A percentile compares a stretch with the other conserved stretches of the same genome.
These are phyloP conservation scores for Rhizopogon vinicolor DNA, from an alignment of 768 basidiomycete genomes.

Conservation along the genomic window DNA sequence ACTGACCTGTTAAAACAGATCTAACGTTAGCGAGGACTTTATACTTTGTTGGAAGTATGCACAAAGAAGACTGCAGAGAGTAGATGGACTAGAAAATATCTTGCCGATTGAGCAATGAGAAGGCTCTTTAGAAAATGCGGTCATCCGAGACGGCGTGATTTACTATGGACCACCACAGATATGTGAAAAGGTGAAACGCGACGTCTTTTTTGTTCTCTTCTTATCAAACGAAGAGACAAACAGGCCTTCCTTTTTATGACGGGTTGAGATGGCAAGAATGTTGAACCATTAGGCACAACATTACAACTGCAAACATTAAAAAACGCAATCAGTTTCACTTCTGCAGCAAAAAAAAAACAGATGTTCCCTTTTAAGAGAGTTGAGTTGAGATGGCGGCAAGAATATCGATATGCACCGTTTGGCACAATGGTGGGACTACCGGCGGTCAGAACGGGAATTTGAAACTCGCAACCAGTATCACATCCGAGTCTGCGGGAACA, in stretches of 20 bases:
- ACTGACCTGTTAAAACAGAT: background rate
- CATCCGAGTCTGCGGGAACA: background rate
- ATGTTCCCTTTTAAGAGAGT: background rate
- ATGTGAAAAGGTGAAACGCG: background rate
- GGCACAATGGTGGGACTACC: background rate
- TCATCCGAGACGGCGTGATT: no score
- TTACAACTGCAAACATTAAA: background rate
- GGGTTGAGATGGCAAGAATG: background rate
- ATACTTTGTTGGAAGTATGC: background rate
- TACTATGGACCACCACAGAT: no score
- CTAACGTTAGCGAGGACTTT: background rate
- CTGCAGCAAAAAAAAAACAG: background rate
- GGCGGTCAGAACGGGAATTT: background rate
- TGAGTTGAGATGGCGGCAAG: background rate
- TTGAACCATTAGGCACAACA: background rate
- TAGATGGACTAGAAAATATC: no score
- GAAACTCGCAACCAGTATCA: background rate
- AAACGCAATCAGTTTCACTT: background rate
- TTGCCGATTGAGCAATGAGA: no score
- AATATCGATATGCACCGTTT: background rate
- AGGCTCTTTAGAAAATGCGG: background rate
- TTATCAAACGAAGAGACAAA: background rate
- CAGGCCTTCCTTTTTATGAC: background rate
- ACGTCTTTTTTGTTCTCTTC: background rate
- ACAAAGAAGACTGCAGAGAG: background rate